A percentile compares a stretch with the other conserved stretches of the same genome.
These are phyloP conservation scores for Kernera saxatilis DNA, from an alignment of 345 rosid genomes.

Conservation along the genomic window DNA sequence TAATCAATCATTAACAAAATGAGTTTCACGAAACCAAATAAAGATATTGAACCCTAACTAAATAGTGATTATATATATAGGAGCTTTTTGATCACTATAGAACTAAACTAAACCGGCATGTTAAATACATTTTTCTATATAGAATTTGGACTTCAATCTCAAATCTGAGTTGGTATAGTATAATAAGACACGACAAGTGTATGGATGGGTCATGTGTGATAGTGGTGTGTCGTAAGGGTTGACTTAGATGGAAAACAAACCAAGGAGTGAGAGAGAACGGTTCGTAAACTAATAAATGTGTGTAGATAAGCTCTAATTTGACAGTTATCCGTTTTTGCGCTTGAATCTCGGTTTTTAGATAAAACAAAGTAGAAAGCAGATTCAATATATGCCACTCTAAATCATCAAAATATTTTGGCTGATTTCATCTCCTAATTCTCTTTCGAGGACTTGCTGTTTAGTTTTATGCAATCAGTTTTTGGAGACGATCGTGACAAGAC, in stretches of 20 bases:
- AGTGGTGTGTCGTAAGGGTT: conserved; percentile 14
- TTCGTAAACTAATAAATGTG: conserved; percentile 21
- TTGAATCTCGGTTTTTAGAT: neutral
- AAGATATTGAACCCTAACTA: neutral
- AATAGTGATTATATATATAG: neutral
- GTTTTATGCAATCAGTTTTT: neutral
- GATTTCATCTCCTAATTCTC: neutral
- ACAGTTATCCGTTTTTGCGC: neutral
- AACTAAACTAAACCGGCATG: neutral
- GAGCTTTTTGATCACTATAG: neutral
- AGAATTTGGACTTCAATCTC: neutral
- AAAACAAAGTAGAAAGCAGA: neutral
- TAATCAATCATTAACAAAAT: neutral
- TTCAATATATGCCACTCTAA: neutral
- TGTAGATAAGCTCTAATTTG: conserved; percentile 16
- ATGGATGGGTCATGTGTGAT: conserved; percentile 7
- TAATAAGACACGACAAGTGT: conserved; percentile 12
- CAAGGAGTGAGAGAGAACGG: neutral
- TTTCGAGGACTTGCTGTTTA: neutral
- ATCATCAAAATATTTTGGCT: neutral
- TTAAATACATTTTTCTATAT: neutral
- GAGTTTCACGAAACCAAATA: neutral
- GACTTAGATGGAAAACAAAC: conserved; percentile 7
- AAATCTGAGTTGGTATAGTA: neutral
- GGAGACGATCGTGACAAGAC: neutral